Percentiles rank a stretch among this genome's conserved stretches.
Conservation (phyloP, 2,329 filamentous ascomycete genomes). For the Epichloe scottii region DNA sequence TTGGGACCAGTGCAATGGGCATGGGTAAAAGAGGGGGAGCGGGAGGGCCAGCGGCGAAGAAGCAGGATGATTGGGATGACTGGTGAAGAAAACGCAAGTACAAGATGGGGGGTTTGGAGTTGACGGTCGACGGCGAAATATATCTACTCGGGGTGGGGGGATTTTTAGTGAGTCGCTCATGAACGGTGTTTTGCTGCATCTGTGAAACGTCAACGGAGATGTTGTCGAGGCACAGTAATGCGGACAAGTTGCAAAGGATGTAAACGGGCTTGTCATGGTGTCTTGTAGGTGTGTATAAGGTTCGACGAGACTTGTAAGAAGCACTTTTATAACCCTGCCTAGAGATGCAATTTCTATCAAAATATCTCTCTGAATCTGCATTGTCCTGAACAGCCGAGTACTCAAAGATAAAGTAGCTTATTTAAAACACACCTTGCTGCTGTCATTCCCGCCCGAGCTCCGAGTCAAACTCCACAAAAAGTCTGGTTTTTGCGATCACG, state of each 20-base stretch:
- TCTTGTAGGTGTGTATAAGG: not conserved
- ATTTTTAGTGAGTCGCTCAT: constrained; percentile 10
- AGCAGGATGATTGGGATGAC: constrained; percentile 50
- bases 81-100: constrained; percentile 29
- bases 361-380: too few species aligned
- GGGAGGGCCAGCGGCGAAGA: constrained; percentile 22
- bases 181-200: constrained; percentile 4
- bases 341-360: not conserved
- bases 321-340: not conserved
- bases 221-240: not conserved
- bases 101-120: constrained; percentile 3
- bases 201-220: not conserved
- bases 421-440: too few species aligned
- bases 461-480: not conserved
- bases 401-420: too few species aligned
- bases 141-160: not conserved
- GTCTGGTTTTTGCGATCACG: constrained; percentile 16
- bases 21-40: constrained; percentile 31
- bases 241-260: not conserved
- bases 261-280: not conserved
- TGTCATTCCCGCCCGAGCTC: not conserved
- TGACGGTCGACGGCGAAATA: constrained; percentile 11
- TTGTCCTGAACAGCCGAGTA: too few species aligned
- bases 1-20: constrained; percentile 48
- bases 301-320: not conserved